Percentiles rank a stretch among this genome's conserved stretches.
Conservation (phyloP, 1,284 basidiomycete genomes). For the Volvariella volvacea region DNA sequence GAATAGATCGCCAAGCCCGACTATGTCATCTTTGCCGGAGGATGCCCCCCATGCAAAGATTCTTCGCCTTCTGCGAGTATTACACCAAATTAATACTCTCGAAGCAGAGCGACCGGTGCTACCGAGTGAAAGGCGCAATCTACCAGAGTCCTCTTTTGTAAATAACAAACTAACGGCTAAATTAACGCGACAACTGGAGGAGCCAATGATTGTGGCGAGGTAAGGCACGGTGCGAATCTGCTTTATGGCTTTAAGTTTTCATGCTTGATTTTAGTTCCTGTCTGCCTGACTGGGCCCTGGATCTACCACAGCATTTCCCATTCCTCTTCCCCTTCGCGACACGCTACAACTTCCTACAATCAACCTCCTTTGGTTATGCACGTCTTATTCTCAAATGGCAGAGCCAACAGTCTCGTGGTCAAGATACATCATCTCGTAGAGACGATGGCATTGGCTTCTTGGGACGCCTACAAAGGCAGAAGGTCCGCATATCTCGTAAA, state of each 20-base stretch:
- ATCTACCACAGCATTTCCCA: conserved; percentile 90
- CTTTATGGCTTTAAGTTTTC: conserved; percentile 1
- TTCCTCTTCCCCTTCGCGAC: conserved; percentile 99
- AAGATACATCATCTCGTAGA: conserved; percentile 62
- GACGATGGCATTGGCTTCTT: conserved; percentile 91
- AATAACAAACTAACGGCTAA: conserved; percentile 99
- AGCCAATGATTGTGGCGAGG: conserved; percentile 98
- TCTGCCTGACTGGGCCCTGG: conserved; percentile 93
- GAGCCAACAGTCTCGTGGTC: conserved; percentile 69
- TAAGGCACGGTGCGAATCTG: conserved; percentile 25
- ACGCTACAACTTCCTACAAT: conserved; percentile 94
- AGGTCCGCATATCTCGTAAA: conserved; percentile 92
- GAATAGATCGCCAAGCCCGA: conserved; percentile 55
- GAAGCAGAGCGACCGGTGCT: conserved; percentile 53
- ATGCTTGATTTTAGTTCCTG: conserved; percentile 58
- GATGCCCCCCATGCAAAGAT: conserved; percentile 88
- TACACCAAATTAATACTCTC: conserved; percentile 72
- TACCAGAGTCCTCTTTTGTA: conserved; percentile 81
- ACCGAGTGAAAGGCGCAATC: conserved; percentile 43
- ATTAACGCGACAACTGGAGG: conserved; percentile 94
- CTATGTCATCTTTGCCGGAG: conserved; percentile 72
- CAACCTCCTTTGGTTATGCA: conserved; percentile 95
- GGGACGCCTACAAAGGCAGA: conserved; percentile 89
- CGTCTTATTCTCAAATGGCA: conserved; percentile 89
- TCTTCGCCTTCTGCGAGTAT: conserved; percentile 80